A percentile compares a stretch with the other conserved stretches of the same genome.
phyloP scores from a whole-genome alignment of 1,284 basidiomycete species.

The Sanguinoderma infundibulare region DNA sequence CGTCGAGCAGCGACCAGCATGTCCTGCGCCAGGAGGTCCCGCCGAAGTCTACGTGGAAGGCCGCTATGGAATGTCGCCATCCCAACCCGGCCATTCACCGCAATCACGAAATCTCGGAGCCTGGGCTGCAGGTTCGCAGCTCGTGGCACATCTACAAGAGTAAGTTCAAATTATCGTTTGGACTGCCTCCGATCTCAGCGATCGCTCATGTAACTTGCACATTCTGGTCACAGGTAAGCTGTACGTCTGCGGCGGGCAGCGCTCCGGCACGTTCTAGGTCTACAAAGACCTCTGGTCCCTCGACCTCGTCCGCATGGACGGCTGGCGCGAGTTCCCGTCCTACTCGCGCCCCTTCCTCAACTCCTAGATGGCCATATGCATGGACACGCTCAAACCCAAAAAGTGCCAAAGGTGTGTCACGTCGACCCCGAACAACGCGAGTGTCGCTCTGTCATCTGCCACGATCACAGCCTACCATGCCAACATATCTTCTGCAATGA shows the following conservation, averaged over 20 bases:
- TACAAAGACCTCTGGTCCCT: constrained; percentile 41
- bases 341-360: constrained; percentile 30
- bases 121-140: constrained; percentile 29
- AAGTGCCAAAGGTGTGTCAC: constrained; percentile 37
- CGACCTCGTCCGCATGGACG: constrained; percentile 34
- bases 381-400: constrained; percentile 40
- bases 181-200: too few species aligned
- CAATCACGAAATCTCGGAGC: constrained; percentile 12
- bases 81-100: constrained; percentile 27
- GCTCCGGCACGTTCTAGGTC: constrained; percentile 31
- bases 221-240: constrained; percentile 37
- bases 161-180: too few species aligned
- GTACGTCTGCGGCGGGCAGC: constrained; percentile 40
- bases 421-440: too few species aligned
- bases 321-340: constrained; percentile 37
- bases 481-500: constrained; percentile 47
- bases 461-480: constrained; percentile 42
- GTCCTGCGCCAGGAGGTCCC: constrained; percentile 16
- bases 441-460: too few species aligned
- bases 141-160: constrained; percentile 34
- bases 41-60: neutral
- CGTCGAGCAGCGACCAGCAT: constrained; percentile 9
- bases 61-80: constrained; percentile 18
- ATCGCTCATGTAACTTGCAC: neutral
- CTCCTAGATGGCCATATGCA: constrained; percentile 41